Conservation (phyloP, 768 basidiomycete genomes). For the Porphyrellus cyaneotinctus region DNA sequence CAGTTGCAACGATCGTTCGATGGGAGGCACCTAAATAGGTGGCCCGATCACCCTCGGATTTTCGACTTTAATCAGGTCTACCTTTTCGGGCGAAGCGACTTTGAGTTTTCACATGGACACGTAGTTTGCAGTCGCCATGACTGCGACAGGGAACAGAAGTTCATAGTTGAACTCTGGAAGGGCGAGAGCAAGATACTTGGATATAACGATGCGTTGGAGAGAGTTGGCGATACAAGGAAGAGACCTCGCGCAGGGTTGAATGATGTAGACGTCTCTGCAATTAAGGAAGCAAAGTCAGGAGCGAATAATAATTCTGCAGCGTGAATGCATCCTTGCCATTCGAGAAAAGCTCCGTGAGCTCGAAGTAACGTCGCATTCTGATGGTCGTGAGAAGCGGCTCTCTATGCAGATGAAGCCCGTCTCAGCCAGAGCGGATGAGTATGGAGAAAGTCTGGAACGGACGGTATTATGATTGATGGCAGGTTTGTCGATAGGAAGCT, state of each 20-base stretch:
- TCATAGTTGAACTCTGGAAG: constrained; percentile 66
- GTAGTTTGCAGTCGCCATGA: constrained; percentile 39
- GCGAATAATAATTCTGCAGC: no score
- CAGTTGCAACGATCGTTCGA: no score
- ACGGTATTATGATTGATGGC: no score
- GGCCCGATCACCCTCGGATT: constrained; percentile 34
- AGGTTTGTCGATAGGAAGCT: no score
- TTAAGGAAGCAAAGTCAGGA: no score
- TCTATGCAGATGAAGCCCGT: constrained; percentile 49
- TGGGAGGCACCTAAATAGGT: no score
- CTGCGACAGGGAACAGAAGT: constrained; percentile 55
- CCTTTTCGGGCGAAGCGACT: constrained; percentile 43
- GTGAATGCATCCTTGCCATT: no score
- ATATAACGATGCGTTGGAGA: constrained; percentile 36
- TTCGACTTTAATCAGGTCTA: no score
- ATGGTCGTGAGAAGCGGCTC: constrained; percentile 35
- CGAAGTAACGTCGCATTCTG: constrained; percentile 22
- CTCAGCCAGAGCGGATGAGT: constrained; percentile 41
- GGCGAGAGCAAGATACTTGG: constrained; percentile 29
- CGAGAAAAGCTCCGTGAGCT: constrained; percentile 44
- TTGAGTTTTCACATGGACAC: constrained; percentile 31
- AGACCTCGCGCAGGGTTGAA: no score
- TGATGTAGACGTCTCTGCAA: no score
- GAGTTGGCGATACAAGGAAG: constrained; percentile 50
- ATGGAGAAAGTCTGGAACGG: constrained; percentile 20